Base-by-base conservation (phyloP, 73 alveolate genomes). In the Paramecium biaurelia region DNA sequence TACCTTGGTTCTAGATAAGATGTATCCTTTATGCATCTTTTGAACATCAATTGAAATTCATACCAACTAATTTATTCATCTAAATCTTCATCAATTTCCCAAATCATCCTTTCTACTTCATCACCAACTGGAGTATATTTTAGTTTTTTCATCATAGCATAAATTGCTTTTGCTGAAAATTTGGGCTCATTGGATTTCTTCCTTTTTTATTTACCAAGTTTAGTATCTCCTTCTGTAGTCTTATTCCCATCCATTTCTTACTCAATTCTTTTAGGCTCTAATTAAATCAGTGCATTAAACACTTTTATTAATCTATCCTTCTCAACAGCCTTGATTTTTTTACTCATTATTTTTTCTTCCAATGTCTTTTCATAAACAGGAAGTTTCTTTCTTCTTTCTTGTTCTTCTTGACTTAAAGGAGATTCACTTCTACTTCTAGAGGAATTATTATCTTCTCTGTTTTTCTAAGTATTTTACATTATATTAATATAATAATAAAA, bases 61-160 rank as follows among this genome's bases (percentile, higher is more conserved):
- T 95, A 94, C 92, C 93, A 85, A 20, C 94, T 89, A 21, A 95
- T 90, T 70, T 89, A 68, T 30, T 92, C 92, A 72, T 95, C 96
- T 26, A 95, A 76, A 92, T 95, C 93, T 56, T 94, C 96, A 93
- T 95, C 97, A 0, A 95, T 95, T 95, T 95, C 97, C 97, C 97
- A 95, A 21, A 95, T 93, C 97, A 95, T 95, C 76, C 84, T 74
- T 89, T 95, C 97, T 7, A 95, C 93, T 24, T 95, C 97, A 63
- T 93, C 93, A 68, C 82, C 76, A 38, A 43, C 57, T 26, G 94
- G 92, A n/a, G 32, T 43, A 23, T 89, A 89, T 10, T 82, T 82
- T 26, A 89, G 32, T 7, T 70, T 59, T 26, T 70, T 63, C 32
- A 89, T 58, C 24, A 89, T 70, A 8, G 76, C 70, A 37, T 57